Conservation (phyloP, 129 eudicot genomes). For the Chrysanthemum makinoi region DNA sequence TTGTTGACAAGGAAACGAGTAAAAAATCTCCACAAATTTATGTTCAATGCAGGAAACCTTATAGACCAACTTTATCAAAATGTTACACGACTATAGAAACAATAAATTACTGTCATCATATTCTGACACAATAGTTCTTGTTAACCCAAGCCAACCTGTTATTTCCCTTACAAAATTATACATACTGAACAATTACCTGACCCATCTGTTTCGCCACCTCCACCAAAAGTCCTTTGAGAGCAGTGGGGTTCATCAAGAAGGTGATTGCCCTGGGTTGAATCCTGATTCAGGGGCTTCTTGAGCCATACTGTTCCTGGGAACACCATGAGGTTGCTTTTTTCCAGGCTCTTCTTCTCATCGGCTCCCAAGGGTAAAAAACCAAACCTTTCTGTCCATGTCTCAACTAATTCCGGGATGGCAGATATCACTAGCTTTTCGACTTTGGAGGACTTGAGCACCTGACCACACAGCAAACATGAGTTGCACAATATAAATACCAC, state of each 20-base stretch:
- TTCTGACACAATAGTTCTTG: no score
- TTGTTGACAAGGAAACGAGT: no score
- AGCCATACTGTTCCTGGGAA: conserved; percentile 91
- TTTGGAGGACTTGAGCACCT: conserved; percentile 81
- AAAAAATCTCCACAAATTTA: no score
- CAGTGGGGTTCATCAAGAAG: conserved; percentile 16
- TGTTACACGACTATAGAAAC: no score
- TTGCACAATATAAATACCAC: conserved; percentile 30
- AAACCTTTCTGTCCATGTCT: conserved; percentile 90
- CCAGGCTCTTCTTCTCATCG: conserved; percentile 58
- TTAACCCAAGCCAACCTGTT: not conserved
- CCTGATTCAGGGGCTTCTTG: conserved; percentile 62
- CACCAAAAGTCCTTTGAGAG: not conserved
- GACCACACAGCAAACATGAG: conserved; percentile 46
- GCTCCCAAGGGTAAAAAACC: conserved; percentile 76
- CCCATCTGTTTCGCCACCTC: not conserved
- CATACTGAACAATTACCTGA: not conserved
- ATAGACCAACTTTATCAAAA: no score
- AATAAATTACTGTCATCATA: no score
- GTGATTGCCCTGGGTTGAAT: conserved; percentile 29
- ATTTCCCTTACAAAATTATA: not conserved
- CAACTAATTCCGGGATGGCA: conserved; percentile 73
- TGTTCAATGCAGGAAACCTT: no score
- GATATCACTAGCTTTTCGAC: conserved; percentile 85
- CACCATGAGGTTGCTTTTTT: conserved; percentile 72